Evolutionary conservation across 2,329 filamentous ascomycete genomes (phyloP), one percentile per base, ranked within the genome.

Genomic region (Fusarium pseudonygamai): DNA sequence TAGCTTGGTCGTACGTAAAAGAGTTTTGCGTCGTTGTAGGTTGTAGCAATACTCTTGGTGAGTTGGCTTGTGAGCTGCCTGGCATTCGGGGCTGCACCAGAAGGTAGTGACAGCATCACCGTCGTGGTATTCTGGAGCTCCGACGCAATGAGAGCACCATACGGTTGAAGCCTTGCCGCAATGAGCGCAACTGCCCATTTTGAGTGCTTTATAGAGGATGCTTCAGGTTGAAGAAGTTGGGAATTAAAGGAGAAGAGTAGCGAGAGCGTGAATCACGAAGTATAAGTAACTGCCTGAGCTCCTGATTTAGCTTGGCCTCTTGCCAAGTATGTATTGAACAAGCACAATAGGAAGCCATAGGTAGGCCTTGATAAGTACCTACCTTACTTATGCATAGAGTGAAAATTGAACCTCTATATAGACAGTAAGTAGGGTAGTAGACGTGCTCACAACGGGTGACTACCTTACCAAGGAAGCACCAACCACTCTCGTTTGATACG

Each of bases 21-120:
- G 49, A 45, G 36, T 49, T 42, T 57, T 73, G 22, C 70, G 58
- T 24, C n/a, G 39, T 13, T 47, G 55, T 37, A 71, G 28, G 16
- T 58, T 57, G 34, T 24, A 42, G 52, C 71, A 75, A n/a, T 30
- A 28, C 22, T 26, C 22, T 22, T 62, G 72, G 30, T 75, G 72
- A 5, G 24, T 34, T 18, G 39, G 46, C 60, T 50, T 46, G 59
- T 75, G 39, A 37, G 34, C 36, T 18, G 15, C 50, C 49, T 73
- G 56, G 34, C 69, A 75, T 26, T 65, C 69, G 18, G n/a, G 52
- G 30, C 42, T 42, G 56, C 66, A 75, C 59, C 70, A 75, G 36
- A 60, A 56, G 45, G 45, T 24, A 26, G 24, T 22, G n/a, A 18
- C 28, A 30, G 52, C 39, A 50, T 71, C 72, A 42, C 65, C 69